These are phyloP conservation scores for Picochlorum sp. DNA, from an alignment of 139 green algal species.

Conservation along the genomic window DNA sequence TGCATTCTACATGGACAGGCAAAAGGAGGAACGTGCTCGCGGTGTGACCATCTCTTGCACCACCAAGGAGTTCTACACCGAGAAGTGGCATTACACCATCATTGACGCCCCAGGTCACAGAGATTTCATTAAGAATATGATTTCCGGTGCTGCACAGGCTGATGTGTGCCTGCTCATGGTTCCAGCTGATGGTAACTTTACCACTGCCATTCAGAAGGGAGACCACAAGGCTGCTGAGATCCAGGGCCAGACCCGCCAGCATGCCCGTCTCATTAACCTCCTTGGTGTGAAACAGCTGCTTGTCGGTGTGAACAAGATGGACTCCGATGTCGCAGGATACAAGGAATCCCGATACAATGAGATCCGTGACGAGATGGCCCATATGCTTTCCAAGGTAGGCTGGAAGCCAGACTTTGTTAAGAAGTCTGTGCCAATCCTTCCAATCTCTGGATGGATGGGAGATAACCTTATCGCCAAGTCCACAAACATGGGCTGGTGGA, in stretches of 20 bases:
- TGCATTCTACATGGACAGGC: conserved; percentile 84
- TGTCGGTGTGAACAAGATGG: conserved; percentile 94
- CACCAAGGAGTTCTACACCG: conserved; percentile 99
- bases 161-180: conserved; percentile 83
- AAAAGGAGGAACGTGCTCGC: conserved; percentile 91
- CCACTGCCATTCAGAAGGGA: conserved; percentile 95
- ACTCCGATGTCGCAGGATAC: conserved; percentile 87
- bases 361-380: conserved; percentile 93
- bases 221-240: conserved; percentile 92
- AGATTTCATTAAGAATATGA: conserved; percentile 99
- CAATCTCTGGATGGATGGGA: conserved; percentile 97
- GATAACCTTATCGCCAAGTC: conserved; percentile 98
- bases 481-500: conserved; percentile 91
- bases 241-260: conserved; percentile 98
- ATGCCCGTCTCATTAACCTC: conserved; percentile 94
- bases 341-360: conserved; percentile 89
- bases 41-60: conserved; percentile 94
- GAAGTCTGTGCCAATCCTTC: conserved; percentile 83
- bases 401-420: conserved; percentile 78
- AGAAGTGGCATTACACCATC: conserved; percentile 98
- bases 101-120: conserved; percentile 90
- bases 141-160: conserved; percentile 91
- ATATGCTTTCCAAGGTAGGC: conserved; percentile 76
- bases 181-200: conserved; percentile 86
- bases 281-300: conserved; percentile 98